These are phyloP conservation scores for Dacryopinax spathularia DNA, from an alignment of 768 basidiomycete species.

Conservation along the genomic window DNA sequence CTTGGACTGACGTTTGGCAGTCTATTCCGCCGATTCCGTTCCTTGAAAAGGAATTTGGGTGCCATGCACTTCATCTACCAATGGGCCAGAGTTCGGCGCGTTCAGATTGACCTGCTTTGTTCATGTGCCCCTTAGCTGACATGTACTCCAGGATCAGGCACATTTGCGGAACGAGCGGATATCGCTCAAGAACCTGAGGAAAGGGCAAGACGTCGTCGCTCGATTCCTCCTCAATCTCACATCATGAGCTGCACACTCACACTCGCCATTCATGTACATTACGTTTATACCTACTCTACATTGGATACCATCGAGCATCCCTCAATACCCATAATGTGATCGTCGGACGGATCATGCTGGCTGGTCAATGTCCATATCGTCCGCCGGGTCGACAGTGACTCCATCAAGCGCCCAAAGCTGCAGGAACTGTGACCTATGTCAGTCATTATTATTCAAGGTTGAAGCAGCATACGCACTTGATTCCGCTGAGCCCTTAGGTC, in stretches of 20 bases:
- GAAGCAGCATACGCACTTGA: constrained; percentile 34
- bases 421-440: background rate
- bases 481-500: constrained; percentile 50
- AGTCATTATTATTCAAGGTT: background rate
- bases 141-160: constrained; percentile 83
- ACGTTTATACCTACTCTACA: background rate
- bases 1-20: constrained; percentile 27
- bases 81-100: constrained; percentile 81
- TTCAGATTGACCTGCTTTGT: constrained; percentile 6
- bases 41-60: constrained; percentile 80
- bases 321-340: too few species aligned
- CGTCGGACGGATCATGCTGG: too few species aligned
- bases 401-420: constrained; percentile 11
- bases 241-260: background rate
- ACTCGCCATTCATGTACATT: background rate
- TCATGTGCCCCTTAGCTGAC: constrained; percentile 5
- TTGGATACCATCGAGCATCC: too few species aligned
- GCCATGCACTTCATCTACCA: constrained; percentile 82
- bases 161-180: constrained; percentile 91
- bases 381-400: constrained; percentile 5
- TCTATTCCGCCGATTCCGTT: constrained; percentile 90
- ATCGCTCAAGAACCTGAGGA: constrained; percentile 62
- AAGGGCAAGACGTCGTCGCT: constrained; percentile 63
- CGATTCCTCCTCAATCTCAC: constrained; percentile 34
- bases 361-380: background rate